phyloP scores from a whole-genome alignment of 805 yeast species.

The Saturnispora mendoncae region DNA sequence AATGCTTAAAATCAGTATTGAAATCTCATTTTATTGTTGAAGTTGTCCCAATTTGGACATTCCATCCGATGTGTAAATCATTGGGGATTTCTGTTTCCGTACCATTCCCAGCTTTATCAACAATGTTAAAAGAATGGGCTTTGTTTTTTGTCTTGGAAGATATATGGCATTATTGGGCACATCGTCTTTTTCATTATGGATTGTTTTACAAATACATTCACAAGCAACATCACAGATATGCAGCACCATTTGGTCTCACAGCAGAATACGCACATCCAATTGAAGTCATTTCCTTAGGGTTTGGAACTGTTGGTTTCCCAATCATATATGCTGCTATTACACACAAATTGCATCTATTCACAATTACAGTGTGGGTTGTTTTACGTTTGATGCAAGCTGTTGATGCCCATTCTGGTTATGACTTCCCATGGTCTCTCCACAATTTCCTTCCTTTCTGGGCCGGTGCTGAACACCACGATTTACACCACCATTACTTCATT shows the following conservation, averaged over 20 bases:
- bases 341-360: constrained; percentile 42
- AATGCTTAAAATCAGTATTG: constrained; percentile 48
- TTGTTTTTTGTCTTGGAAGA: constrained; percentile 48
- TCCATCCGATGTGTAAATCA: constrained; percentile 46
- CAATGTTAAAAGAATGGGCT: constrained; percentile 37
- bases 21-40: constrained; percentile 50
- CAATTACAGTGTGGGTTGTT: constrained; percentile 44
- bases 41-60: constrained; percentile 54
- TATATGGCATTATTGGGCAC: constrained; percentile 55
- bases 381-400: constrained; percentile 50
- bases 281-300: constrained; percentile 48
- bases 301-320: constrained; percentile 56
- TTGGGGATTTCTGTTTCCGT: constrained; percentile 42
- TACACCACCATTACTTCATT: constrained; percentile 51
- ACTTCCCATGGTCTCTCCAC: constrained; percentile 53
- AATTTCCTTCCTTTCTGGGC: constrained; percentile 56
- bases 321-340: constrained; percentile 43
- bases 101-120: constrained; percentile 42
- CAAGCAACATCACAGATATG: constrained; percentile 52
- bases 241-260: constrained; percentile 54
- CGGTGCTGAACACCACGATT: constrained; percentile 56
- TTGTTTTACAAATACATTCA: constrained; percentile 49
- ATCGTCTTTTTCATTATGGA: constrained; percentile 47
- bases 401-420: constrained; percentile 54
- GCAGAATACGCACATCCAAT: constrained; percentile 57